Conservation (phyloP, 352 stramenopile genomes). For the Globisporangium abappressorium region DNA sequence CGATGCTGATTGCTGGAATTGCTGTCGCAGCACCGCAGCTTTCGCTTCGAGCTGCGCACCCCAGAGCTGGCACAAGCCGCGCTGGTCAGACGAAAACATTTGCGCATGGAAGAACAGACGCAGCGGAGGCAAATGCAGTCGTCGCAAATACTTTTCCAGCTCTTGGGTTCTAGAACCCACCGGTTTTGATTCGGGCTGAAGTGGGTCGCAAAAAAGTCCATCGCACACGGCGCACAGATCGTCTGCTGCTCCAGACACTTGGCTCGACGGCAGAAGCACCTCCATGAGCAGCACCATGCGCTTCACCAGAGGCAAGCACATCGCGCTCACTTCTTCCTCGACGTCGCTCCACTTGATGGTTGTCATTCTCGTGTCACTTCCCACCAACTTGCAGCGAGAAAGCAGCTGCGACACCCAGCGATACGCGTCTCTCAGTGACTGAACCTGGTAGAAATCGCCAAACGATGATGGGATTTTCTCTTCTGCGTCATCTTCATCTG, state of each 20-base stretch:
- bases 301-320: slow-evolving; percentile 57
- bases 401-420: slow-evolving; percentile 52
- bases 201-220: slow-evolving; percentile 36
- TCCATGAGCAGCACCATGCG: slow-evolving; percentile 63
- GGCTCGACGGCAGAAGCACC: slow-evolving; percentile 36
- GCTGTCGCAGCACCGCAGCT: slow-evolving; percentile 52
- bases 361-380: not conserved
- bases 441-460: slow-evolving; percentile 49
- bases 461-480: not conserved
- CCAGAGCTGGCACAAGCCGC: slow-evolving; percentile 69
- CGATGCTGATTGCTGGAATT: slow-evolving; percentile 6
- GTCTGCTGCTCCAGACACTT: not conserved
- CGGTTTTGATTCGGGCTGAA: slow-evolving; percentile 1
- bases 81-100: slow-evolving; percentile 56
- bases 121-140: slow-evolving; percentile 65
- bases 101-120: slow-evolving; percentile 62
- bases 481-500: not conserved
- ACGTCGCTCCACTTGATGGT: slow-evolving; percentile 16
- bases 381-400: slow-evolving; percentile 34
- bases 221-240: slow-evolving; percentile 62
- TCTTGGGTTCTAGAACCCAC: slow-evolving; percentile 11
- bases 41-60: slow-evolving; percentile 67
- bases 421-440: slow-evolving; percentile 56
- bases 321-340: slow-evolving; percentile 39
- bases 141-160: slow-evolving; percentile 46